A percentile compares a stretch with the other conserved stretches of the same genome.
phyloP scores from a whole-genome alignment of 225 moss, liverwort and hornwort species.

The Polytrichum commune region DNA sequence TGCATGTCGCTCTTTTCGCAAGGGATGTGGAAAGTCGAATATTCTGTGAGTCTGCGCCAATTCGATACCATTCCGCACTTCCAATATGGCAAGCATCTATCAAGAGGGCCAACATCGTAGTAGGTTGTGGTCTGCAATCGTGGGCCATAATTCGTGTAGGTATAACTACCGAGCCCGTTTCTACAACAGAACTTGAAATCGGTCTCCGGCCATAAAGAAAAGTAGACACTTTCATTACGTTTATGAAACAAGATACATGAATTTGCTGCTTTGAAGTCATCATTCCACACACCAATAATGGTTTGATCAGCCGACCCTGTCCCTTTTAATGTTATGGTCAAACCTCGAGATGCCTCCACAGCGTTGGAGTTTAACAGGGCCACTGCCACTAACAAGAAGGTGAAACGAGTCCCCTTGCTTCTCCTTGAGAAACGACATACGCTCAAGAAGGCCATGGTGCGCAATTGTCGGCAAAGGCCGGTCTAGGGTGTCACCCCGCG shows the following conservation, averaged over 20 bases:
- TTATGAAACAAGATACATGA: background rate
- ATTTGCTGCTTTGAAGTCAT: too few relatives aligned
- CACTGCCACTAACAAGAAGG: too few relatives aligned
- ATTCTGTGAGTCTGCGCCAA: background rate
- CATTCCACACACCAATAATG: too few relatives aligned
- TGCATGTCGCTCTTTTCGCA: background rate
- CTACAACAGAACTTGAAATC: background rate
- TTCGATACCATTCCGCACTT: background rate
- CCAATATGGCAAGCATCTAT: background rate
- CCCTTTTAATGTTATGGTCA: background rate
- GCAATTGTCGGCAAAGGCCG: too few relatives aligned
- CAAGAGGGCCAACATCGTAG: background rate
- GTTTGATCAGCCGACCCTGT: too few relatives aligned
- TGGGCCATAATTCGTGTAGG: background rate
- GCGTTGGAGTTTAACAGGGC: too few relatives aligned
- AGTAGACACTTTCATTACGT: background rate
- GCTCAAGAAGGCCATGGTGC: too few relatives aligned
- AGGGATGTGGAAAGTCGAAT: background rate
- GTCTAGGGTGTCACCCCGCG: too few relatives aligned
- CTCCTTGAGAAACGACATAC: too few relatives aligned
- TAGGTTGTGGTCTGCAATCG: background rate
- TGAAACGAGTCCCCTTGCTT: too few relatives aligned
- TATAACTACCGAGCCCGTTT: background rate
- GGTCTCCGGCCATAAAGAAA: background rate
- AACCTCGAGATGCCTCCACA: background rate